Base-by-base conservation (phyloP, 192 early-diverging fungal species). In the Bifiguratus adelaidae region DNA sequence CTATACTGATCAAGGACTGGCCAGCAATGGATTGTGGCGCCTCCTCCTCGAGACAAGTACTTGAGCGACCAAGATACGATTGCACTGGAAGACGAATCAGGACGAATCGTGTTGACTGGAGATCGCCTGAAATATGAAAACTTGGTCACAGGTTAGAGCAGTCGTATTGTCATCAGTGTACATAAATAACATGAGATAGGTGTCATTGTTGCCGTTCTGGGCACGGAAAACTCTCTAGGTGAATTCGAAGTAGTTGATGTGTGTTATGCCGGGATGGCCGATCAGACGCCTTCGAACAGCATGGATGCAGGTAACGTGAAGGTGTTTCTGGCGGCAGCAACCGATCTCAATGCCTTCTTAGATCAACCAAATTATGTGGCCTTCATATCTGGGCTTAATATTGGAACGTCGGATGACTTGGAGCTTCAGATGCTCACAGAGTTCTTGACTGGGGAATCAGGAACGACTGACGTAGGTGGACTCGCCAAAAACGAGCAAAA, bases 51-150 rank as follows among this genome's bases (percentile, higher is more conserved):
- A n/a, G 53, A 50, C 43, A 84, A 78, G 51, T 97, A 92, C 65
- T 61, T 63, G 5, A 71, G 65, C 13, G 82, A 75, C 1, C 56
- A 60, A 0, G 85, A 88, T 48, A 59, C 53, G 13, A 56, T 85
- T 16, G 65, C 73, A 19, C 53, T 96, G 35, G 95, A 97, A 58
- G 95, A 97, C 61, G 92, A 96, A 50, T 93, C 89, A 3, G 93
- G 92, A 9, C 72, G 95, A 22, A 72, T 97, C 12, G 72, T 72
- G 25, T 63, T 97, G 13, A 67, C 65, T 13, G 92, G 92, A 9
- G 30, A 53, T 2, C 48, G 63, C 22, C 26, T 95, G 12, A 54
- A 68, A 13, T 40, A 44, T 24, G 63, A 69, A 8, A 47, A 62
- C 13, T 57, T 93, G 15, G 82, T 89, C 7, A 92, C 94, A 1